Evolutionary conservation across 345 rosid genomes (phyloP).

Genomic region (Eucalyptus virginea): DNA sequence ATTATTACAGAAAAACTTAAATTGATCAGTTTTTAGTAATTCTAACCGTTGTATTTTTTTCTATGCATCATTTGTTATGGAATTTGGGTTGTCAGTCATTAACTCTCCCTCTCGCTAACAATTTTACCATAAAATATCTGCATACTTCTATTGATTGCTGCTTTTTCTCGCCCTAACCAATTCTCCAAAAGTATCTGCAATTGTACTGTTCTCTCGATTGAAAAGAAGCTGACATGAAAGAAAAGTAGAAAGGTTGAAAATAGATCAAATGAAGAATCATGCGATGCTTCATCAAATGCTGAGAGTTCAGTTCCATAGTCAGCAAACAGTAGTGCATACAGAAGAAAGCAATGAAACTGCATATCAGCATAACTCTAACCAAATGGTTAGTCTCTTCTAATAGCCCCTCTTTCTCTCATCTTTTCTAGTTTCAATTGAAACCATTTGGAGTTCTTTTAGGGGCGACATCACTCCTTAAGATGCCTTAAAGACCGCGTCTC

Average conservation of each 20-base stretch:
- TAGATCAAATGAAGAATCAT: background rate
- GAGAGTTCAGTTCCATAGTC: background rate
- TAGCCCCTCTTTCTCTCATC: background rate
- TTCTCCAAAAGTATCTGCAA: background rate
- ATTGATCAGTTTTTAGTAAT: background rate
- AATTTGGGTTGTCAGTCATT: background rate
- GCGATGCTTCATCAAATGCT: background rate
- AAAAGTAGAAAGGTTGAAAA: background rate
- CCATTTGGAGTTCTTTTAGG: background rate
- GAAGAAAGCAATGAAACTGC: background rate
- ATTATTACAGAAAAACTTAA: background rate
- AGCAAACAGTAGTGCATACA: background rate
- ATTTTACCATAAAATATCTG: background rate
- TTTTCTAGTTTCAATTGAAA: background rate
- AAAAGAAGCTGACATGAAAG: background rate
- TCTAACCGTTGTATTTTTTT: background rate
- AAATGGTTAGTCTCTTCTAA: background rate
- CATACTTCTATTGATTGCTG: background rate
- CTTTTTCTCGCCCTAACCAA: background rate
- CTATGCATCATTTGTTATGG: background rate
- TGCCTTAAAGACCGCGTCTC: background rate
- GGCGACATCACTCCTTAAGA: background rate
- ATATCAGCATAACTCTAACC: background rate
- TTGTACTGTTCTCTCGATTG: background rate
- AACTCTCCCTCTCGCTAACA: background rate